Percentiles rank a stretch among this genome's conserved stretches.
Evolutionary conservation across 768 basidiomycete genomes (phyloP).

Genomic region (Rhodosporidiobolus sp.): DNA sequence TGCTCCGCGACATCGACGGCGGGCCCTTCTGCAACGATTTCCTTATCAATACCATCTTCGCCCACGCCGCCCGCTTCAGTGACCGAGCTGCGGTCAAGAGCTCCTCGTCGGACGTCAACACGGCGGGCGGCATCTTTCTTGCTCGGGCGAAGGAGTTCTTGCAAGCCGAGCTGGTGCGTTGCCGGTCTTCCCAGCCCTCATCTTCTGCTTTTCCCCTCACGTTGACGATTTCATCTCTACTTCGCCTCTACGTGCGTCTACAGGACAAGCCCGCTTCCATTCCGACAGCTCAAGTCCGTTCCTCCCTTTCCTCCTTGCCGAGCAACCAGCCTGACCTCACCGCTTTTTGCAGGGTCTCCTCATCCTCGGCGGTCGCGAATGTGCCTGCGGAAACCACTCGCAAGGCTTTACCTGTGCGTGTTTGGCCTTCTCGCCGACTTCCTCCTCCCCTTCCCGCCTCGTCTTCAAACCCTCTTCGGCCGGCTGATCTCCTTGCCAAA

Average conservation of each 20-base stretch:
- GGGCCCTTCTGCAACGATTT: not conserved
- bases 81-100: not conserved
- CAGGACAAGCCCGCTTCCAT: constrained; percentile 1
- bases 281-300: not conserved
- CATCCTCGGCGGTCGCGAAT: constrained; percentile 4
- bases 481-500: not conserved
- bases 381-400: not conserved
- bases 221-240: not conserved
- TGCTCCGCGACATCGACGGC: not conserved
- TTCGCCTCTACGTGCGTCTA: not conserved
- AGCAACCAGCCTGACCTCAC: no score
- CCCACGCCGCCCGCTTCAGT: not conserved
- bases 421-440: no score
- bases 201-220: no score
- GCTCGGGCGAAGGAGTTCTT: not conserved
- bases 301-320: no score
- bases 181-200: not conserved
- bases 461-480: not conserved
- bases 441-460: not conserved
- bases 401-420: constrained; percentile 5
- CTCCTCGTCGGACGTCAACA: not conserved
- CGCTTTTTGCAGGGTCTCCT: not conserved
- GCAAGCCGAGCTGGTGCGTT: not conserved
- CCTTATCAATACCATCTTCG: constrained; percentile 4
- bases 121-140: not conserved